Percentiles rank a stretch among this genome's conserved stretches.
phyloP scores from a whole-genome alignment of 1,284 basidiomycete species.

The Amylostereum areolatum region DNA sequence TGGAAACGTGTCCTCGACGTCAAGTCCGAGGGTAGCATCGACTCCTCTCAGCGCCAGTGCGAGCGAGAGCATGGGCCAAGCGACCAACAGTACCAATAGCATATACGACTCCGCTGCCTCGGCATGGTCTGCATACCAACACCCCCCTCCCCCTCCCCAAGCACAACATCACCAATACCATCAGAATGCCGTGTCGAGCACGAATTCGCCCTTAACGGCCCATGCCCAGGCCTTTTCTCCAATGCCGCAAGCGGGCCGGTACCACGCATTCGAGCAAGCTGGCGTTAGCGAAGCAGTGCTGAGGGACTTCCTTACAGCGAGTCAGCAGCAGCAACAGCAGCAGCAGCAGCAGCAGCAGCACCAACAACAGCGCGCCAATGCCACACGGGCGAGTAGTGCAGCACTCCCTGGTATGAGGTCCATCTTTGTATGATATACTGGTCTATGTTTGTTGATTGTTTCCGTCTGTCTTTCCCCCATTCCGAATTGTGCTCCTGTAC shows the following conservation, averaged over 20 bases:
- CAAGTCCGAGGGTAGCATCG: conserved; percentile 54
- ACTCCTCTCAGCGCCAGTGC: conserved; percentile 46
- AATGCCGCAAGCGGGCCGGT: conserved; percentile 34
- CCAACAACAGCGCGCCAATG: conserved; percentile 25
- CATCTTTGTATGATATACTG: conserved; percentile 33
- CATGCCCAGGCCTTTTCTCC: conserved; percentile 35
- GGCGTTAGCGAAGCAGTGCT: conserved; percentile 66
- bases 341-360: not conserved
- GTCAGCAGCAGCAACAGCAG: conserved; percentile 38
- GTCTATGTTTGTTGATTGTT: conserved; percentile 26
- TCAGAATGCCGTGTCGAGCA: conserved; percentile 34
- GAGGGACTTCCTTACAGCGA: conserved; percentile 66
- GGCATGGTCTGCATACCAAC: conserved; percentile 39
- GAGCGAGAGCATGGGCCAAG: conserved; percentile 38
- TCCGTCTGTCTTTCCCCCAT: conserved; percentile 13
- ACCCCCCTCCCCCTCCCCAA: no score
- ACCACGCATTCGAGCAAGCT: conserved; percentile 49
- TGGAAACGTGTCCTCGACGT: conserved; percentile 31
- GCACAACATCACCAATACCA: conserved; percentile 34
- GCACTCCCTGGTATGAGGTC: conserved; percentile 43
- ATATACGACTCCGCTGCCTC: conserved; percentile 29
- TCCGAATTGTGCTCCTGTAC: conserved; percentile 18
- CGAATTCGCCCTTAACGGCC: conserved; percentile 42
- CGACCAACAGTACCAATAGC: conserved; percentile 38
- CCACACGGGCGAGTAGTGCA: conserved; percentile 19